phyloP scores from a whole-genome alignment of 371 early-diverging fungal genomes.

The Mortierella sp. region DNA sequence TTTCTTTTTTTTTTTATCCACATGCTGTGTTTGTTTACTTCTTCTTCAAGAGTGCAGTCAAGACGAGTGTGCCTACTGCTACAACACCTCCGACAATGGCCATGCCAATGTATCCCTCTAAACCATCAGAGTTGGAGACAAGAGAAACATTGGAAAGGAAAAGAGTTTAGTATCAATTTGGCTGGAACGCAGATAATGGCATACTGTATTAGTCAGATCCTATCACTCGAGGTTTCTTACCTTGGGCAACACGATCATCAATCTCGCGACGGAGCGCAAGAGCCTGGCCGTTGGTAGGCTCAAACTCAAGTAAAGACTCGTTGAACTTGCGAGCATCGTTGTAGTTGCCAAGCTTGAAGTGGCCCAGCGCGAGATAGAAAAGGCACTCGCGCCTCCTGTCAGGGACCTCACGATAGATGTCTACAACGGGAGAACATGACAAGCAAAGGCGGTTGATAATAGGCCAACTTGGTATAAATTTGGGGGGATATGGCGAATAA shows the following conservation, averaged over 20 bases:
- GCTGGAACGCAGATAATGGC: too few species aligned
- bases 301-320: constrained; percentile 80
- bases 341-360: constrained; percentile 90
- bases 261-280: constrained; percentile 77
- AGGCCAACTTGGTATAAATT: not conserved
- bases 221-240: constrained; percentile 52
- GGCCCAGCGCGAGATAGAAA: constrained; percentile 92
- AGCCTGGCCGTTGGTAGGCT: constrained; percentile 90
- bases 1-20: too few species aligned
- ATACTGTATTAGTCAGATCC: too few species aligned
- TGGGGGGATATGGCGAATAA: not conserved
- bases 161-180: not conserved
- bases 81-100: constrained; percentile 87
- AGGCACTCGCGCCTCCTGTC: constrained; percentile 93
- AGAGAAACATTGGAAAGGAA: constrained; percentile 14
- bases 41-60: constrained; percentile 50
- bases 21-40: constrained; percentile 24
- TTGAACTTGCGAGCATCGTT: constrained; percentile 81
- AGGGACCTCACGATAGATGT: constrained; percentile 86
- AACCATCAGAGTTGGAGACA: constrained; percentile 11
- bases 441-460: not conserved
- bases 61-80: constrained; percentile 67
- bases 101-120: constrained; percentile 91
- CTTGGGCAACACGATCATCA: constrained; percentile 84
- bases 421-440: constrained; percentile 54